Conservation (phyloP, 1,139 yeast genomes). For the Yamadazyma songkhlaensis region DNA sequence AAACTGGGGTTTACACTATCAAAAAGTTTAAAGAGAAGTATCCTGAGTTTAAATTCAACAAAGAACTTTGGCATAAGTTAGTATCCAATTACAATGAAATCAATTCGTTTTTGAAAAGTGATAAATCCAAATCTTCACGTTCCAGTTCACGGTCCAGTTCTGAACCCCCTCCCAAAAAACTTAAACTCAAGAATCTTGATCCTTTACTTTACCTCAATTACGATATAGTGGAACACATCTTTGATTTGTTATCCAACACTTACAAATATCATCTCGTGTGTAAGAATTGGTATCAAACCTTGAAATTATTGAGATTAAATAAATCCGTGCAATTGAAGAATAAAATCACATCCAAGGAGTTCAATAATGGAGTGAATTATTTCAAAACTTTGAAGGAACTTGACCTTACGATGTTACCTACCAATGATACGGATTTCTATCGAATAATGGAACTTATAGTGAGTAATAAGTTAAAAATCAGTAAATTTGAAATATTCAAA, state of each 20-base stretch:
- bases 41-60: slow-evolving; percentile 22
- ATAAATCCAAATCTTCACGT: not conserved
- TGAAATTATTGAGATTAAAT: slow-evolving; percentile 28
- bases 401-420: slow-evolving; percentile 22
- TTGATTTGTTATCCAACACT: slow-evolving; percentile 20
- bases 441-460: slow-evolving; percentile 25
- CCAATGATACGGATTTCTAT: slow-evolving; percentile 22
- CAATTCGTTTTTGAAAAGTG: slow-evolving; percentile 17
- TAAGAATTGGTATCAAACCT: slow-evolving; percentile 28
- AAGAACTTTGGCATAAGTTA: slow-evolving; percentile 24
- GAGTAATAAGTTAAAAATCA: slow-evolving; percentile 19
- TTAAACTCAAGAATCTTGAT: slow-evolving; percentile 17
- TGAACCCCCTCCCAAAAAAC: not conserved
- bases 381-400: slow-evolving; percentile 20
- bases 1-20: slow-evolving; percentile 38
- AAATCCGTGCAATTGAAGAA: slow-evolving; percentile 21
- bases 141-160: not conserved
- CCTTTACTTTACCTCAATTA: slow-evolving; percentile 27
- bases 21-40: slow-evolving; percentile 24
- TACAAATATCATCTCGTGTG: slow-evolving; percentile 31
- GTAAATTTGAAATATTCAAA: slow-evolving; percentile 9
- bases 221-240: slow-evolving; percentile 30
- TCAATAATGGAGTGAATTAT: slow-evolving; percentile 24
- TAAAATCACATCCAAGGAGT: slow-evolving; percentile 27
- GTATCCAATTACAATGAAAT: slow-evolving; percentile 22